A percentile compares a stretch with the other conserved stretches of the same genome.
Evolutionary conservation across 2,329 filamentous ascomycete species (phyloP).

Genomic region (Colletotrichum orchidophilum): DNA sequence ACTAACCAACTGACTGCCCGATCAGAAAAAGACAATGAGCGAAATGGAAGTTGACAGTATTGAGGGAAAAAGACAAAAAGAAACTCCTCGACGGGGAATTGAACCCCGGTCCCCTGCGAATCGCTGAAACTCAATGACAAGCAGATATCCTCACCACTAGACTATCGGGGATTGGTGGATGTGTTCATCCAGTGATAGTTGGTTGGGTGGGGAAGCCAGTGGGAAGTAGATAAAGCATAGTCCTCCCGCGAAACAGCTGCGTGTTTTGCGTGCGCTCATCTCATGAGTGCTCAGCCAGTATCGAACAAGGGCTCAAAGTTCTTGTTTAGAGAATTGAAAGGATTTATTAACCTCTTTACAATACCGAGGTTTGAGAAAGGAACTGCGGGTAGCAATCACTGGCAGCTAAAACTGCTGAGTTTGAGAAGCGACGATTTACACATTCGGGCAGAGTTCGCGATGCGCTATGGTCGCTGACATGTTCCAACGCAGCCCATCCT

Average conservation of each 20-base stretch:
- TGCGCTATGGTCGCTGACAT: background rate
- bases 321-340: background rate
- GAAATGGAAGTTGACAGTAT: accelerated
- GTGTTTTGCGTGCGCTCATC: accelerated
- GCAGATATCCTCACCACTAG: slow-evolving; percentile 35
- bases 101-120: slow-evolving; percentile 33
- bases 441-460: background rate
- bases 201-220: background rate
- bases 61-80: background rate
- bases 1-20: background rate
- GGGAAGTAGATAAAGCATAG: no score
- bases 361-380: background rate
- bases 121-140: background rate
- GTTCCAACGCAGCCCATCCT: background rate
- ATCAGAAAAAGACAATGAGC: background rate
- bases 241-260: no score
- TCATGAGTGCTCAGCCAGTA: background rate
- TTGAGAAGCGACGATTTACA: background rate
- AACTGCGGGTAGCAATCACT: background rate
- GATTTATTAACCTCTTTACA: background rate
- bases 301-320: background rate
- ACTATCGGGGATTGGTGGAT: slow-evolving; percentile 27
- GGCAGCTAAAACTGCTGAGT: background rate
- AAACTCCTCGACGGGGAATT: slow-evolving; percentile 33
- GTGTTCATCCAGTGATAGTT: background rate